phyloP scores from a whole-genome alignment of 257 asterid genomes.

The Coffea canephora region DNA sequence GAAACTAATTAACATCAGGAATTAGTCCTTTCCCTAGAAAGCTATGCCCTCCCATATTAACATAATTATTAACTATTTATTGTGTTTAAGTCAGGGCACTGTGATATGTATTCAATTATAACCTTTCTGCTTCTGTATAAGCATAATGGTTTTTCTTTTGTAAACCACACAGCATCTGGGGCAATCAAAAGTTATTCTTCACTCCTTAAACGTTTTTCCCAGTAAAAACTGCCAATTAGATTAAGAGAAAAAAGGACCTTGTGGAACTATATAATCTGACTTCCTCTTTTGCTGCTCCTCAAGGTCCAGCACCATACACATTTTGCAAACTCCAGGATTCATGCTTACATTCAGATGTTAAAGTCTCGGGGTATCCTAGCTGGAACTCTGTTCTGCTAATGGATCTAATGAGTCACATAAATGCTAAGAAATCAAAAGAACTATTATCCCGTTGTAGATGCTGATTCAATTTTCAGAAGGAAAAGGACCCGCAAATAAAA shows the following conservation, averaged over 20 bases:
- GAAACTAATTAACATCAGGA: neutral
- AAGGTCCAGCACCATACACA: neutral
- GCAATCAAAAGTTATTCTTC: neutral
- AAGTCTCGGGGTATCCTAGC: neutral
- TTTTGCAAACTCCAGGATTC: neutral
- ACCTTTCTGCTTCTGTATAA: neutral
- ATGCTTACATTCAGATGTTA: neutral
- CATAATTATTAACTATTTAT: neutral
- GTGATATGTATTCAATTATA: neutral
- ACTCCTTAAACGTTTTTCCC: neutral
- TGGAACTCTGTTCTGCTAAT: neutral
- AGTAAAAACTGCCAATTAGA: neutral
- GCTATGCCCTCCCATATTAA: neutral
- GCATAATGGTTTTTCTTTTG: neutral
- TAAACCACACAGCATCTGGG: neutral
- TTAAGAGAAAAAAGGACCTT: neutral
- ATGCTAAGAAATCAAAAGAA: neutral
- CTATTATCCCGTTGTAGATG: neutral
- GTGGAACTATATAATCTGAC: neutral
- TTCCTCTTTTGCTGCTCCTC: slow-evolving; percentile 1
- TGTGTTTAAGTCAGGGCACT: neutral
- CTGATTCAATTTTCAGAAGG: neutral
- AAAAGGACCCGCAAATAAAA: neutral
- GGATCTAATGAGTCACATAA: neutral
- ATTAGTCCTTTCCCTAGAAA: neutral